phyloP scores from a whole-genome alignment of 192 early-diverging fungal genomes.

The Allomyces arbusculus region DNA sequence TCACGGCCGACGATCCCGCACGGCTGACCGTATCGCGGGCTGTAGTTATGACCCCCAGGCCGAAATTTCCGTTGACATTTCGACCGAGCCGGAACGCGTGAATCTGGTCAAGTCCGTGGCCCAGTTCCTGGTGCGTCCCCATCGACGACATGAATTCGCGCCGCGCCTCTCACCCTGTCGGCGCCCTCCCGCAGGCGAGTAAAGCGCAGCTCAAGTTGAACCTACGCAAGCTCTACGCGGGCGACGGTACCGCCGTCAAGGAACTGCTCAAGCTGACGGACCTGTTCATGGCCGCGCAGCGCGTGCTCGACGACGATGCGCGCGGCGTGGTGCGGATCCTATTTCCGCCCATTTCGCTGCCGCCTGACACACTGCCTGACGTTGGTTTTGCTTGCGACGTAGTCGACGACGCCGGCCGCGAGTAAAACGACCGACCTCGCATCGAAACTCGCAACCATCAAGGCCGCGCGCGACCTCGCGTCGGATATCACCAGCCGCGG shows the following conservation, averaged over 20 bases:
- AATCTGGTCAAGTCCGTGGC: constrained; percentile 27
- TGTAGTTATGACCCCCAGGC: too few relatives aligned
- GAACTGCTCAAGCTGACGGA: constrained; percentile 25
- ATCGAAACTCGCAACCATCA: constrained; percentile 17
- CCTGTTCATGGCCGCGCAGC: constrained; percentile 11
- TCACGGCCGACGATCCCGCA: too few relatives aligned
- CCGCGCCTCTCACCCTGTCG: background rate
- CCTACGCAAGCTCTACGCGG: constrained; percentile 26
- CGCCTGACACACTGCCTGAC: background rate
- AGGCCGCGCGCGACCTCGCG: constrained; percentile 19
- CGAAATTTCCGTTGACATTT: too few relatives aligned
- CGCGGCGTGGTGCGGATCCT: constrained; percentile 11
- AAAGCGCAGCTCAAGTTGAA: constrained; percentile 31
- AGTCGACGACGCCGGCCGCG: too few relatives aligned
- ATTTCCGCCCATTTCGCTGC: constrained; percentile 2
- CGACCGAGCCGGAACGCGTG: constrained; percentile 23
- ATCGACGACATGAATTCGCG: background rate
- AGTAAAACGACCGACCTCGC: constrained; percentile 7
- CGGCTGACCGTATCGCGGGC: too few relatives aligned
- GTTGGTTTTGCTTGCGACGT: too few relatives aligned
- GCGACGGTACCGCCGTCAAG: constrained; percentile 27
- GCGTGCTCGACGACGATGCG: constrained; percentile 7
- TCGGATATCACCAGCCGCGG: constrained; percentile 22
- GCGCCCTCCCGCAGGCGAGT: constrained; percentile 9
- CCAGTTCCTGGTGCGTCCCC: constrained; percentile 15